These are phyloP conservation scores for Mycena galopus DNA, from an alignment of 768 basidiomycete species.

Conservation along the genomic window DNA sequence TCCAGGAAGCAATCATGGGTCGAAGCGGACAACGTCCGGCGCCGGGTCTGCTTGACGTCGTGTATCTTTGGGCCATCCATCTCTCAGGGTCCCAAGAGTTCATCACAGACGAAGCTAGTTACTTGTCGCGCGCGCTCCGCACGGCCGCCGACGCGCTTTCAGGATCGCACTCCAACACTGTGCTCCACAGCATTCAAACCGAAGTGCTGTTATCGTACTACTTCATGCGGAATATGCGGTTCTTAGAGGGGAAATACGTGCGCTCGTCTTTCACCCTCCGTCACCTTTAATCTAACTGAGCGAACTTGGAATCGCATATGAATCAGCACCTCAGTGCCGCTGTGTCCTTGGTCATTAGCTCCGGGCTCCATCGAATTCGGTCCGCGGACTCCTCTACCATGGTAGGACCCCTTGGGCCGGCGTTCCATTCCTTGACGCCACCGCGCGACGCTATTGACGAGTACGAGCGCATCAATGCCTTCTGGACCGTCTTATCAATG, in stretches of 20 bases:
- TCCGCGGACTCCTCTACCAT: constrained; percentile 23
- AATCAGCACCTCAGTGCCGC: constrained; percentile 51
- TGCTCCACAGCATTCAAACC: constrained; percentile 53
- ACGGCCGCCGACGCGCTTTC: constrained; percentile 32
- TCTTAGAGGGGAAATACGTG: constrained; percentile 58
- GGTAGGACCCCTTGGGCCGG: constrained; percentile 22
- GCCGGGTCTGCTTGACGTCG: constrained; percentile 33
- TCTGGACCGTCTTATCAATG: constrained; percentile 52
- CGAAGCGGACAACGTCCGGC: constrained; percentile 32
- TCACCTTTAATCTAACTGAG: not conserved
- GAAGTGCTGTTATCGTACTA: constrained; percentile 60
- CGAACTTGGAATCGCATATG: not conserved
- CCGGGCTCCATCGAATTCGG: constrained; percentile 47
- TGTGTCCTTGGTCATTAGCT: constrained; percentile 47
- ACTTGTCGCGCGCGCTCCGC: constrained; percentile 36
- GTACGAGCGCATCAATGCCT: constrained; percentile 43
- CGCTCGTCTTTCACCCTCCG: not conserved
- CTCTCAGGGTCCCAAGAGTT: constrained; percentile 34
- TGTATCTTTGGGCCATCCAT: constrained; percentile 37
- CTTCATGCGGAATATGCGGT: constrained; percentile 57
- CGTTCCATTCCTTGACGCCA: constrained; percentile 41
- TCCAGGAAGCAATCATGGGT: constrained; percentile 44
- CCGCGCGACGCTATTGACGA: constrained; percentile 49
- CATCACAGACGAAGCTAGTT: constrained; percentile 27
- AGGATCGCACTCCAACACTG: constrained; percentile 41